These are phyloP conservation scores for Bipolaris victoriae DNA, from an alignment of 2,329 filamentous ascomycete species.

Conservation along the genomic window DNA sequence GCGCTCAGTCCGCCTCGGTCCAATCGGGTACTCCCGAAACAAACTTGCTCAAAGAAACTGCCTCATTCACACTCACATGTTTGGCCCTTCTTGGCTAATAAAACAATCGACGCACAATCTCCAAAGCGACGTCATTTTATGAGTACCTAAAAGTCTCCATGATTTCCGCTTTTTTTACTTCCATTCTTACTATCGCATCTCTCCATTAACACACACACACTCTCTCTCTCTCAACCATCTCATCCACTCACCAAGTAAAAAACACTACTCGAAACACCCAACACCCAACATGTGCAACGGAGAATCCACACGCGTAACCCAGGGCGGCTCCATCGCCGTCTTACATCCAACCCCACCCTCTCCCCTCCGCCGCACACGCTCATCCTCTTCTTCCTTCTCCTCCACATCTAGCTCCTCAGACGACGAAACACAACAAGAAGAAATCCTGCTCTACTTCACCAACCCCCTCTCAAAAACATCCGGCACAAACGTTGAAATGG, in stretches of 20 bases:
- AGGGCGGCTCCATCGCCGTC: conserved; percentile 47
- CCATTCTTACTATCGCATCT: too few species aligned
- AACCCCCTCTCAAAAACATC: conserved; percentile 26
- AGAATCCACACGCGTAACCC: conserved; percentile 34
- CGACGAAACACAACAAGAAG: conserved; percentile 16
- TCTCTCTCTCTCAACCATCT: neutral
- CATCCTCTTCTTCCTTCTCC: neutral
- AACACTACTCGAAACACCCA: too few species aligned
- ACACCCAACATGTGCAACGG: conserved; percentile 39
- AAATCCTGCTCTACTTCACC: conserved; percentile 39
- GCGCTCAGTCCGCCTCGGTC: conserved; percentile 25
- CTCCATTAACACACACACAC: neutral
- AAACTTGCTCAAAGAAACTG: conserved; percentile 47
- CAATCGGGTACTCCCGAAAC: conserved; percentile 40
- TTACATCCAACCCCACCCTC: conserved; percentile 29
- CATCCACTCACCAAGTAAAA: too few species aligned
- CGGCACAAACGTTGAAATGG: conserved; percentile 38
- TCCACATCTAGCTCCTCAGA: neutral
- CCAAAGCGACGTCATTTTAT: neutral
- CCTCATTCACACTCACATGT: conserved; percentile 32
- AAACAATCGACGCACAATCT: neutral
- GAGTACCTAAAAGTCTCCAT: neutral
- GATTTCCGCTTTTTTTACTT: neutral
- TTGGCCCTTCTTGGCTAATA: neutral
- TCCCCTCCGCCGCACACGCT: neutral